Evolutionary conservation across 495 filamentous ascomycete species (phyloP).

Genomic region (Penicillium lividum): DNA sequence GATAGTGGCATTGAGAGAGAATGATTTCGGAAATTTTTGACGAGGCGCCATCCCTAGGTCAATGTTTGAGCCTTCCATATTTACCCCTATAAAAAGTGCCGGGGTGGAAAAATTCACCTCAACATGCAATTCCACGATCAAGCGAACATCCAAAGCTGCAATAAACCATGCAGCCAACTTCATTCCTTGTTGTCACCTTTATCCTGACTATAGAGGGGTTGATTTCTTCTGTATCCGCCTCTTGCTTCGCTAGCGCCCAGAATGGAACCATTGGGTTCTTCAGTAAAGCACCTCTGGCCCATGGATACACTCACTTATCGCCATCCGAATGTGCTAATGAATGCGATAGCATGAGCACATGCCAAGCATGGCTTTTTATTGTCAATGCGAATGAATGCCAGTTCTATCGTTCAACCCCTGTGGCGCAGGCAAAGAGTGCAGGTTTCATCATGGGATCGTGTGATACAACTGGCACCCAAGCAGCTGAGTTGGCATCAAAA

Average conservation of each 20-base stretch:
- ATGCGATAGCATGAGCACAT: constrained; percentile 8
- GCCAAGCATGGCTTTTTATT: constrained; percentile 11
- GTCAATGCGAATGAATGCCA: constrained; percentile 12
- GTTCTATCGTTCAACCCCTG: constrained; percentile 11
- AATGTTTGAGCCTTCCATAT: neutral
- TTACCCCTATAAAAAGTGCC: neutral
- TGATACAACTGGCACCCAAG: constrained; percentile 6
- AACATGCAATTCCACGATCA: neutral
- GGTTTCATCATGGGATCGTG: constrained; percentile 15
- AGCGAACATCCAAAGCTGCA: neutral
- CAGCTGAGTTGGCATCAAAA: neutral
- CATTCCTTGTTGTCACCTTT: neutral
- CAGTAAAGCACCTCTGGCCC: constrained; percentile 13
- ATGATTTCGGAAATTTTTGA: neutral
- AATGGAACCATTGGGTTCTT: constrained; percentile 14
- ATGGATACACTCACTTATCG: constrained; percentile 11
- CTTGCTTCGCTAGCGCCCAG: constrained; percentile 11
- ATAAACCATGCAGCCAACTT: neutral
- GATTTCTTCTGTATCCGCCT: constrained; percentile 9
- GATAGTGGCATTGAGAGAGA: neutral
- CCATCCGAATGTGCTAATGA: constrained; percentile 13
- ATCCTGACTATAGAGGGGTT: constrained; percentile 2
- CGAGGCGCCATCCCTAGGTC: neutral
- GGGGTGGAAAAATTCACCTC: neutral
- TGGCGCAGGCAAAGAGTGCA: constrained; percentile 12